Evolutionary conservation across 2,329 filamentous ascomycete species (phyloP), one percentile per base, ranked within the genome.

Genomic region (Aureobasidium sp.): DNA sequence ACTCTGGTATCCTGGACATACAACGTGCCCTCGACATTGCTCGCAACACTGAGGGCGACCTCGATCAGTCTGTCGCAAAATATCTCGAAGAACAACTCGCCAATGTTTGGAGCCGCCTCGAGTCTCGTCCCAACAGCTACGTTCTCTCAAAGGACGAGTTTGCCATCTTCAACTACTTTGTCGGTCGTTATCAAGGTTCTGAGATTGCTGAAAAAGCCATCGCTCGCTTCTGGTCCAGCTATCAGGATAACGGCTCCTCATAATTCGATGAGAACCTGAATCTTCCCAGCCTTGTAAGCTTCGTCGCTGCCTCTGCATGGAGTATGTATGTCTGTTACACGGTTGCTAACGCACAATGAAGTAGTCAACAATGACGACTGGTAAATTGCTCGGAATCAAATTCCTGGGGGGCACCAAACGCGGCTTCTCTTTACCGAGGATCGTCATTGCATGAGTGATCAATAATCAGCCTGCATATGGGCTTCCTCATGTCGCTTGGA

Each of bases 91-190:
- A 67, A 47, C 83, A 80, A 25, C 72, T 89, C 45, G 64, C 70
- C 1, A 73, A 79, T 57, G 79, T 90, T 58, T 91, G 87, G 86
- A 66, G 64, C 38, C 83, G 80, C 61, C 77, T 94, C 54, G 71
- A 83, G 61, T 73, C 74, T 3, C 73, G 84, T 27, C 86, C 86
- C 1, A 70, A 79, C 47, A 74, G 74, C n/a, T 94, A 91, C 68
- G 69, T 93, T 58, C 82, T 94, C 73, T 81, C 75, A 29, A 75
- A 78, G 57, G 82, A 88, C 68, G 88, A 95, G 70, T 94, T 93
- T 63, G 81, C 86, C 52, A 77, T 94, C 56, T 90, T 94, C 79
- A 94, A 93, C 73, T 91, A 85, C 69, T 91, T 86, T 68, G 84
- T 86, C 57, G 70, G 78, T 57, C 79, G 84, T 8, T 89, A 85